Conservation (phyloP, 208 protist species). For the Acanthamoeba quina region DNA sequence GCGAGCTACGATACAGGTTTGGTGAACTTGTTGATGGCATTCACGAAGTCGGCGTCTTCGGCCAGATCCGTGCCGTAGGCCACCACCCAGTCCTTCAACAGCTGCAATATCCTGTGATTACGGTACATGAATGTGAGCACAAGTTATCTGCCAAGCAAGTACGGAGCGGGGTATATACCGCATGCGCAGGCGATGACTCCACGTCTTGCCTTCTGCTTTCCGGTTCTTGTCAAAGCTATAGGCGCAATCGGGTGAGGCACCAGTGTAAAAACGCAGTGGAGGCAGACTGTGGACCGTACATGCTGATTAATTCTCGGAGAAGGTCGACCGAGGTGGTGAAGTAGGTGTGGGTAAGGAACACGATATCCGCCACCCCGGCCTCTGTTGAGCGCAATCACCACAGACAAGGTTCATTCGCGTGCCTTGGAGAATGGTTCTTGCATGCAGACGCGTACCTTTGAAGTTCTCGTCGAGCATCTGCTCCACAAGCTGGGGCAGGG, state of each 20-base stretch:
- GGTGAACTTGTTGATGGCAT: conserved; percentile 14
- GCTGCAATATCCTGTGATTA: neutral
- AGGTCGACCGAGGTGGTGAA: conserved; percentile 72
- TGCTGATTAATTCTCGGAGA: conserved; percentile 20
- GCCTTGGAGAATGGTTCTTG: neutral
- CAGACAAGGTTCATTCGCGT: neutral
- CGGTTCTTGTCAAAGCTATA: neutral
- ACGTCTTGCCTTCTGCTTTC: conserved; percentile 17
- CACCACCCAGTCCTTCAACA: conserved; percentile 13
- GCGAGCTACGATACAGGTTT: neutral
- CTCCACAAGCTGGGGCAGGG: conserved; percentile 38
- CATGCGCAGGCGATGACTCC: neutral
- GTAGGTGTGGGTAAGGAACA: conserved; percentile 62
- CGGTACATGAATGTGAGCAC: neutral
- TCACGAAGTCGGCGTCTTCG: conserved; percentile 2
- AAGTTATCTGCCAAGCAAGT: neutral
- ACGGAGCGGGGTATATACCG: neutral
- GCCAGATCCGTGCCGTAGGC: conserved; percentile 3
- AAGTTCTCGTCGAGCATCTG: conserved; percentile 65
- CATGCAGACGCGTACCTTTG: neutral
- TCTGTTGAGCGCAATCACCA: neutral
- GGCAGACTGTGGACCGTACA: conserved; percentile 7
- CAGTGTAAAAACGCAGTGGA: too few relatives aligned
- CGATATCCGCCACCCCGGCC: conserved; percentile 30
- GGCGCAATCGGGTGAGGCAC: neutral